Percentiles rank a stretch among this genome's conserved stretches.
Conservation (phyloP, 1,284 basidiomycete genomes). For the Farysia itapuensis region DNA sequence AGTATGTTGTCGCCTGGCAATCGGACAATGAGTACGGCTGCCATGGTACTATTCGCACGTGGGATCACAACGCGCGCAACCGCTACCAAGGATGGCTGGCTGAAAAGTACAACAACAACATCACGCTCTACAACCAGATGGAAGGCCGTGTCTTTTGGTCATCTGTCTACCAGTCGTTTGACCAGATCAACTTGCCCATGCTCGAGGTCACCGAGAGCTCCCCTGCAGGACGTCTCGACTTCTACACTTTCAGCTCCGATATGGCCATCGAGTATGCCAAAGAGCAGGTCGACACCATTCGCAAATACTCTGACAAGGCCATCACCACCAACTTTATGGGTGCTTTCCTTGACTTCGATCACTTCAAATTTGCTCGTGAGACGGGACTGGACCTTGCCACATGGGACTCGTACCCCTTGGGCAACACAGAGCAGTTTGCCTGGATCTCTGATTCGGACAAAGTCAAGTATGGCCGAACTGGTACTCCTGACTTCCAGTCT, state of each 20-base stretch:
- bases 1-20: constrained; percentile 30
- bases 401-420: constrained; percentile 38
- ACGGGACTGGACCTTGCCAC: constrained; percentile 31
- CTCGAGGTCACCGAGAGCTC: constrained; percentile 36
- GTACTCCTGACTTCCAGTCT: constrained; percentile 32
- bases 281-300: constrained; percentile 27
- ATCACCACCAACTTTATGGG: constrained; percentile 47
- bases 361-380: constrained; percentile 26
- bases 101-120: constrained; percentile 35
- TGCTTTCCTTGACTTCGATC: constrained; percentile 33
- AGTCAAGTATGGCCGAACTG: constrained; percentile 26
- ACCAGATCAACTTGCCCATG: constrained; percentile 27
- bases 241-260: constrained; percentile 32
- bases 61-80: constrained; percentile 21
- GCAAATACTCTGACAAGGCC: constrained; percentile 24
- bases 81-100: constrained; percentile 35
- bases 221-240: constrained; percentile 39
- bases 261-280: constrained; percentile 36
- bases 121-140: constrained; percentile 29
- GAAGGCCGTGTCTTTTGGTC: constrained; percentile 42
- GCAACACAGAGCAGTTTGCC: constrained; percentile 26
- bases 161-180: constrained; percentile 28
- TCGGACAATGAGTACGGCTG: constrained; percentile 41
- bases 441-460: constrained; percentile 33
- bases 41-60: constrained; percentile 25